These are phyloP conservation scores for Arthroderma sp. DNA, from an alignment of 2,329 filamentous ascomycete species.

Conservation along the genomic window DNA sequence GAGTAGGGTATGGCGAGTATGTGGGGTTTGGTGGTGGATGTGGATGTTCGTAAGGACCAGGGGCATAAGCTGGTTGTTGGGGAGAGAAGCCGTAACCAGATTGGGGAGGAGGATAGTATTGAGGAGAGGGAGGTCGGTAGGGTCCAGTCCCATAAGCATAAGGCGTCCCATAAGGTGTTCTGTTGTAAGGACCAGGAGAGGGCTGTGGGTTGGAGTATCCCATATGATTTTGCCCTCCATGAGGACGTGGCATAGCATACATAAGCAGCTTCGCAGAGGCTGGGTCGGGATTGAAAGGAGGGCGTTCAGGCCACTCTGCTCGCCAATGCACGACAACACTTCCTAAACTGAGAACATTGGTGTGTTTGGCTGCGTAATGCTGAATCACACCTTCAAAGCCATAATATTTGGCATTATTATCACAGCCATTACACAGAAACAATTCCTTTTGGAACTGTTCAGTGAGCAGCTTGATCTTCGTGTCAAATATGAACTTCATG, in stretches of 20 bases:
- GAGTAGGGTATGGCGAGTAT: slow-evolving; percentile 17
- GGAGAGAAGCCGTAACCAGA: slow-evolving; percentile 16
- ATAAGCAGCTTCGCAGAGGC: slow-evolving; percentile 32
- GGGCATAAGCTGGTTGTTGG: slow-evolving; percentile 17
- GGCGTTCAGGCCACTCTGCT: slow-evolving; percentile 63
- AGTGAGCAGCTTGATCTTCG: slow-evolving; percentile 59
- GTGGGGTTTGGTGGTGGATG: slow-evolving; percentile 15
- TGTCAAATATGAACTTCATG: slow-evolving; percentile 76
- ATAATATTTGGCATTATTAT: slow-evolving; percentile 53
- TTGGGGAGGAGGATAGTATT: slow-evolving; percentile 17
- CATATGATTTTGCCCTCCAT: slow-evolving; percentile 13
- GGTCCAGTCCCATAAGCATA: slow-evolving; percentile 22
- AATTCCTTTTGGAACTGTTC: slow-evolving; percentile 57
- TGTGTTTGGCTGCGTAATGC: slow-evolving; percentile 75
- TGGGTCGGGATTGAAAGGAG: slow-evolving; percentile 58
- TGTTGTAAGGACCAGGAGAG: slow-evolving; percentile 22
- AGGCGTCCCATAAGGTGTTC: slow-evolving; percentile 23
- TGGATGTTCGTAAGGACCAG: slow-evolving; percentile 14
- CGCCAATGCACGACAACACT: slow-evolving; percentile 67
- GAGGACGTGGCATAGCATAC: slow-evolving; percentile 24
- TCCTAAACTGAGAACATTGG: slow-evolving; percentile 54
- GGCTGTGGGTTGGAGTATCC: slow-evolving; percentile 14
- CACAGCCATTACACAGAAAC: slow-evolving; percentile 63
- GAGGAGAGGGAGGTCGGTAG: slow-evolving; percentile 24
- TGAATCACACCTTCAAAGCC: slow-evolving; percentile 69